Evolutionary conservation across 768 basidiomycete genomes (phyloP).

Genomic region (Suillus luteus): DNA sequence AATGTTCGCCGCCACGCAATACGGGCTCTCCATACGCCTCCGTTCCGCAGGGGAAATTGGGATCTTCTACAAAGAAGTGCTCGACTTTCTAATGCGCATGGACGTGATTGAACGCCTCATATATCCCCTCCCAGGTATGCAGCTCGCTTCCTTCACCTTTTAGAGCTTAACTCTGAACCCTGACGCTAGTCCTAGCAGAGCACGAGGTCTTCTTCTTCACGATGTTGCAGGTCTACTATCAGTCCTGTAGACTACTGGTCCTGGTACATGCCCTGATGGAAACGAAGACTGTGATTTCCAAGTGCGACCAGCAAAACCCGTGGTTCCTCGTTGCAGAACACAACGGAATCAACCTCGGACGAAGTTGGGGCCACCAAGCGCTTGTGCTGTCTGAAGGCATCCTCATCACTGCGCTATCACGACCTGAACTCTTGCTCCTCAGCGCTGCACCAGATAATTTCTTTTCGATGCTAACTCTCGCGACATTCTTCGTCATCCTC

Average conservation of each 20-base stretch:
- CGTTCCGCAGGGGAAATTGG: constrained; percentile 28
- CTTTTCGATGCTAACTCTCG: constrained; percentile 44
- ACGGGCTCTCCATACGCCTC: constrained; percentile 35
- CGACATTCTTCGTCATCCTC: constrained; percentile 44
- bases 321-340: constrained; percentile 38
- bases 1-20: constrained; percentile 35
- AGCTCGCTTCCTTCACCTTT: neutral
- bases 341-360: constrained; percentile 36
- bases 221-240: constrained; percentile 43
- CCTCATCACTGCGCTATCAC: constrained; percentile 36
- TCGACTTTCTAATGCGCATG: constrained; percentile 35
- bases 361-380: constrained; percentile 41
- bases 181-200: constrained; percentile 41
- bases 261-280: constrained; percentile 38
- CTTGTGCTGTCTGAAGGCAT: constrained; percentile 40
- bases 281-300: constrained; percentile 24
- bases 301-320: constrained; percentile 18
- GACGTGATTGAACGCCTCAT: constrained; percentile 40
- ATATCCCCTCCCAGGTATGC: constrained; percentile 39
- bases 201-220: constrained; percentile 45
- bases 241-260: constrained; percentile 42
- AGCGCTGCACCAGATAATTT: constrained; percentile 44
- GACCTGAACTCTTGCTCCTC: constrained; percentile 37
- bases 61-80: constrained; percentile 37
- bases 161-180: constrained; percentile 24